These are phyloP conservation scores for Zygosaccharomyces pseudobailii DNA, from an alignment of 1,139 yeast genomes.

Conservation along the genomic window DNA sequence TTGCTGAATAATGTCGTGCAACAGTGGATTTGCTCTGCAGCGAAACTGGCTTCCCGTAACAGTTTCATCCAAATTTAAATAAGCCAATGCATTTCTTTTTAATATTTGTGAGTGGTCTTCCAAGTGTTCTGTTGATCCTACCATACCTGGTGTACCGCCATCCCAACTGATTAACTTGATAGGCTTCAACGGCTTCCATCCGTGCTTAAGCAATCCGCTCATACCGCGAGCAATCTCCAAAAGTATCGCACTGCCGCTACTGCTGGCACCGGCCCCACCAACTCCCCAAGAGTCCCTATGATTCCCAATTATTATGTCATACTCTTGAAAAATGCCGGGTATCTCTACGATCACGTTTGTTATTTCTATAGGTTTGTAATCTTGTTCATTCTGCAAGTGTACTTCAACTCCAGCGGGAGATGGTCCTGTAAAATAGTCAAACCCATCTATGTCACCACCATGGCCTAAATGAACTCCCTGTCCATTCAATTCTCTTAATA, in stretches of 20 bases:
- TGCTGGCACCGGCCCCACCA: slow-evolving; percentile 45
- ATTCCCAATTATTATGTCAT: slow-evolving; percentile 45
- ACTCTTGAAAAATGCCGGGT: slow-evolving; percentile 45
- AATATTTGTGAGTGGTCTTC: slow-evolving; percentile 37
- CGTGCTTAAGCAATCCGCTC: slow-evolving; percentile 36
- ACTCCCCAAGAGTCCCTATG: slow-evolving; percentile 43
- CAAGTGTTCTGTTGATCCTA: slow-evolving; percentile 49
- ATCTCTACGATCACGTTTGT: slow-evolving; percentile 44
- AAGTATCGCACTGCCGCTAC: slow-evolving; percentile 41
- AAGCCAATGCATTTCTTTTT: slow-evolving; percentile 37
- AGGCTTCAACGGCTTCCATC: slow-evolving; percentile 54
- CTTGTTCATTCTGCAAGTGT: slow-evolving; percentile 37
- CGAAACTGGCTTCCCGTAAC: slow-evolving; percentile 41
- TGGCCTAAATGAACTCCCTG: slow-evolving; percentile 34
- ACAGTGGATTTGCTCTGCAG: slow-evolving; percentile 41
- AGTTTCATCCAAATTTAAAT: slow-evolving; percentile 45
- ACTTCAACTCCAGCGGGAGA: slow-evolving; percentile 24
- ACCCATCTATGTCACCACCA: slow-evolving; percentile 37
- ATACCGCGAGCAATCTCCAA: slow-evolving; percentile 46
- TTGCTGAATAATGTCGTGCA: slow-evolving; percentile 34
- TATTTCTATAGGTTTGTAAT: slow-evolving; percentile 37
- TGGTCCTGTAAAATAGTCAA: slow-evolving; percentile 42
- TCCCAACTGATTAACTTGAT: slow-evolving; percentile 51
- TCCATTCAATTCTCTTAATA: slow-evolving; percentile 34
- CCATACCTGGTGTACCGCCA: slow-evolving; percentile 42